Conservation (phyloP, 176 grass and related monocot genomes). For the Pharus latifolius region DNA sequence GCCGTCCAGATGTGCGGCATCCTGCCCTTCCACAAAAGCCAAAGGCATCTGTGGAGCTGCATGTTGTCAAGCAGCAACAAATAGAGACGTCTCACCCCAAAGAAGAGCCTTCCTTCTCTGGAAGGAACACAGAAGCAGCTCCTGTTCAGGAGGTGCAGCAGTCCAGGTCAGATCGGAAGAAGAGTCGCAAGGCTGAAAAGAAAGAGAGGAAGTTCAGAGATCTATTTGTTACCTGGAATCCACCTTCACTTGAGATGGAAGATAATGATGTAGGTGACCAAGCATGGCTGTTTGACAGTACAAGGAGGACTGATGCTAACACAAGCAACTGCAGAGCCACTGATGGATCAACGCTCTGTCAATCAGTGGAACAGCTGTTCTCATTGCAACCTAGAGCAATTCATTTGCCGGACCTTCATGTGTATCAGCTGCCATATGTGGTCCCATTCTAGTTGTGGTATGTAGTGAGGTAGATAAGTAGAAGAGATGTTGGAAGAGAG, state of each 20-base stretch:
- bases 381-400: constrained; percentile 23
- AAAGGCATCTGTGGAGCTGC: background rate
- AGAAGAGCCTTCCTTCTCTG: constrained; percentile 32
- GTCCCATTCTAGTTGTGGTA: constrained; percentile 32
- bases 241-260: background rate
- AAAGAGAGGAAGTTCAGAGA: constrained; percentile 32
- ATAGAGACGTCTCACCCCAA: background rate
- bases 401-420: constrained; percentile 18
- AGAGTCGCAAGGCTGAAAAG: constrained; percentile 28
- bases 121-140: background rate
- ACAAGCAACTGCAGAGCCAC: constrained; percentile 1
- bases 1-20: background rate
- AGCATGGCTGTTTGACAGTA: constrained; percentile 26
- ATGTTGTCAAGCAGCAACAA: background rate
- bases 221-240: constrained; percentile 47
- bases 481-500: constrained; percentile 13
- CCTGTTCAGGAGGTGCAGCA: background rate
- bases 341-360: background rate
- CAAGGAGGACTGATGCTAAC: constrained; percentile 15
- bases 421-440: constrained; percentile 37
- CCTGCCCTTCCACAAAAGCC: background rate
- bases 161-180: constrained; percentile 25
- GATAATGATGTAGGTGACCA: background rate
- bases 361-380: constrained; percentile 14
- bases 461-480: constrained; percentile 16